phyloP scores from a whole-genome alignment of 2,329 filamentous ascomycete genomes.

The Aspergillus brunneoviolaceus region DNA sequence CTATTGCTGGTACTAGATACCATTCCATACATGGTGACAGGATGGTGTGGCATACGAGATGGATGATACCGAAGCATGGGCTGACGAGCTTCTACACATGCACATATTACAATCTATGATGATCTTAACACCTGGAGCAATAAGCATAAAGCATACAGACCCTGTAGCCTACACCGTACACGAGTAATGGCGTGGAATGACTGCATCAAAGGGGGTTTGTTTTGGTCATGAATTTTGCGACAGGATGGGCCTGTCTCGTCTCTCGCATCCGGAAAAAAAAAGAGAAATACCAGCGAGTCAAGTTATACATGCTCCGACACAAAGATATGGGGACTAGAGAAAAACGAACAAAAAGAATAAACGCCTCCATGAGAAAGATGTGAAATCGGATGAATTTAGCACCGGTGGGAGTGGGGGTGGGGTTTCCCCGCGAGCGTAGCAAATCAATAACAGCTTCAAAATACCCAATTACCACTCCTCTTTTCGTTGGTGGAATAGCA shows the following conservation, averaged over 20 bases:
- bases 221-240: neutral
- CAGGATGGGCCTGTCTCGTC: neutral
- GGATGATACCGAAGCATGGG: conserved; percentile 10
- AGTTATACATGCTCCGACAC: neutral
- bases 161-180: too few species aligned
- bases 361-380: conserved; percentile 2
- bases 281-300: neutral
- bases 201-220: neutral
- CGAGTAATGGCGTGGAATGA: too few species aligned
- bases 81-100: conserved; percentile 4
- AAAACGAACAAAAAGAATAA: neutral
- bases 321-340: neutral
- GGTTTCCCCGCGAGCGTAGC: too few species aligned
- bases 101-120: conserved; percentile 1
- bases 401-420: too few species aligned
- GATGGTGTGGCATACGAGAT: conserved; percentile 11
- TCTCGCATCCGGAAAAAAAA: neutral
- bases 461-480: neutral
- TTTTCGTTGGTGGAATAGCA: neutral
- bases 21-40: conserved; percentile 15
- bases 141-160: neutral
- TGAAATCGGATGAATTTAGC: neutral
- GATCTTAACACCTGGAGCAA: neutral
- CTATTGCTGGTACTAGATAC: conserved; percentile 2
- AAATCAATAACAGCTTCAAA: too few species aligned